These are phyloP conservation scores for Zymoseptoria ardabiliae DNA, from an alignment of 2,329 filamentous ascomycete species.

Conservation along the genomic window DNA sequence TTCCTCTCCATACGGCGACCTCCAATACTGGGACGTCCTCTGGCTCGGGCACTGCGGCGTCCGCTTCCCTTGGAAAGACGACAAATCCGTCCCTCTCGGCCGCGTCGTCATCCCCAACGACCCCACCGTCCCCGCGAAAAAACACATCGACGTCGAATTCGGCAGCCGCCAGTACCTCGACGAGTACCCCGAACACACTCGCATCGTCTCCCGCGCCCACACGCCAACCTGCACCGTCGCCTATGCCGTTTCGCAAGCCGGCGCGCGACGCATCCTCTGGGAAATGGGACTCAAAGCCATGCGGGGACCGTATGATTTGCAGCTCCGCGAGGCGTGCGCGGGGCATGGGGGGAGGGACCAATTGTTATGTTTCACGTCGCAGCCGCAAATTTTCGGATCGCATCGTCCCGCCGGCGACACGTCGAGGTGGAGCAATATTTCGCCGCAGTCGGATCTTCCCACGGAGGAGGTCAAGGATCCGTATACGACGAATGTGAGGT, in stretches of 20 bases:
- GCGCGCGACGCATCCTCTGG: conserved; percentile 37
- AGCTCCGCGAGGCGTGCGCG: conserved; percentile 22
- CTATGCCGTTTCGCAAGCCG: conserved; percentile 40
- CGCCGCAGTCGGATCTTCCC: conserved; percentile 24
- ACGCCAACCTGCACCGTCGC: conserved; percentile 36
- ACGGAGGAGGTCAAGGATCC: conserved; percentile 19
- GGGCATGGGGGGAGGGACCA: conserved; percentile 19
- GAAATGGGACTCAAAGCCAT: conserved; percentile 37
- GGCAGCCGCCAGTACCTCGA: conserved; percentile 6
- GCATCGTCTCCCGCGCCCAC: conserved; percentile 36
- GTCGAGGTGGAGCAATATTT: conserved; percentile 33
- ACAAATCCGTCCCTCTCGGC: conserved; percentile 13
- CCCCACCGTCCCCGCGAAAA: conserved; percentile 13
- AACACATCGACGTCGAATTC: conserved; percentile 12
- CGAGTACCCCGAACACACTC: conserved; percentile 29
- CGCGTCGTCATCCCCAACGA: conserved; percentile 19
- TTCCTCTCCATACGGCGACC: conserved; percentile 20
- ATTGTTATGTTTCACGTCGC: conserved; percentile 34
- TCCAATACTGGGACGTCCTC: conserved; percentile 32
- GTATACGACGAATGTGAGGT: conserved; percentile 32
- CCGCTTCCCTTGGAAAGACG: conserved; percentile 16
- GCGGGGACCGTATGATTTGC: conserved; percentile 30
- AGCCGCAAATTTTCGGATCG: conserved; percentile 40
- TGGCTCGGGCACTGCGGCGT: conserved; percentile 39
- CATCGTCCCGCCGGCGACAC: conserved; percentile 35